Conservation (phyloP, 345 rosid species). For the Alliaria petiolata region DNA sequence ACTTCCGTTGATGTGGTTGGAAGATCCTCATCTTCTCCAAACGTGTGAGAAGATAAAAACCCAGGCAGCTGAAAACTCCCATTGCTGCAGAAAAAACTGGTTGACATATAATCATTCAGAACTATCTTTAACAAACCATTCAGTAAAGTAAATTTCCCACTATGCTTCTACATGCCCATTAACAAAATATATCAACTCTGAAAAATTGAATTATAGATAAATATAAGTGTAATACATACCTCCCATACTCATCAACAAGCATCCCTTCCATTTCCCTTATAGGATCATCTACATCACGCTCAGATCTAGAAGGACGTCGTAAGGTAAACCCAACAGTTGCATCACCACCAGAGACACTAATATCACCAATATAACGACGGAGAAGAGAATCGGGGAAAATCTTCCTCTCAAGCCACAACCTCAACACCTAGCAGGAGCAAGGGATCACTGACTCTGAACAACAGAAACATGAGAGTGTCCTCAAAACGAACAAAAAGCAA, state of each 20-base stretch:
- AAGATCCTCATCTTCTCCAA: conserved; percentile 62
- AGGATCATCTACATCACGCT: conserved; percentile 93
- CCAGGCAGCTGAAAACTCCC: conserved; percentile 86
- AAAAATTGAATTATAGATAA: background rate
- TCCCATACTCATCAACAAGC: conserved; percentile 98
- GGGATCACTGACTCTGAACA: conserved; percentile 23
- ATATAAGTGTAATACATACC: conserved; percentile 40
- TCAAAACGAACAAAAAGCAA: background rate
- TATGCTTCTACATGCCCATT: conserved; percentile 3
- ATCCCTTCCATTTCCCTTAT: conserved; percentile 98
- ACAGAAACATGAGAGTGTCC: conserved; percentile 10
- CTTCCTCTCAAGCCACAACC: conserved; percentile 87
- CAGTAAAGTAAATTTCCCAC: background rate
- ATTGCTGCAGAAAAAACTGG: conserved; percentile 52
- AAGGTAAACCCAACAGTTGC: conserved; percentile 55
- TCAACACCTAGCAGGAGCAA: conserved; percentile 57
- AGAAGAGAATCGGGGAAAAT: conserved; percentile 79
- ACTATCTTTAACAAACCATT: background rate
- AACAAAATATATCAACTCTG: background rate
- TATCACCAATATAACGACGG: conserved; percentile 71
- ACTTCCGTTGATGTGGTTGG: conserved; percentile 40
- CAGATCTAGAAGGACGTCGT: conserved; percentile 85
- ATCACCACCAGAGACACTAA: conserved; percentile 76
- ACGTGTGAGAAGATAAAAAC: conserved; percentile 51
- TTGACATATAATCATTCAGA: background rate